Evolutionary conservation across 495 filamentous ascomycete genomes (phyloP).

Genomic region (Niebla homalea): DNA sequence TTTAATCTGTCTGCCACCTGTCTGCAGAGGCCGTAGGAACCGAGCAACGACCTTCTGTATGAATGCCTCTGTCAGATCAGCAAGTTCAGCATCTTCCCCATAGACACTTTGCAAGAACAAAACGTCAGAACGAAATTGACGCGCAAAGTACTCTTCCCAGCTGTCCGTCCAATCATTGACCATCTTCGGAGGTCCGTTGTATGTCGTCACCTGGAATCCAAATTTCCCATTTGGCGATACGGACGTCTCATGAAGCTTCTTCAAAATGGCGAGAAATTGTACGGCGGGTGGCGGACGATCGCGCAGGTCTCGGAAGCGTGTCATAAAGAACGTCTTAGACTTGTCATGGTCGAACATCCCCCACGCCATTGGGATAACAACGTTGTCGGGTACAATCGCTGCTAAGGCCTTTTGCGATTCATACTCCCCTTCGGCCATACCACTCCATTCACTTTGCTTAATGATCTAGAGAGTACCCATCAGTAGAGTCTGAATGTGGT

Average conservation of each 20-base stretch:
- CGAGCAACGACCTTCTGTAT: slow-evolving; percentile 26
- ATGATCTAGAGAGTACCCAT: too few species aligned
- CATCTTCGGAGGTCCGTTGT: slow-evolving; percentile 8
- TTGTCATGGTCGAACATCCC: slow-evolving; percentile 13
- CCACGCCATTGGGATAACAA: slow-evolving; percentile 19
- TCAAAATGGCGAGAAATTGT: slow-evolving; percentile 1
- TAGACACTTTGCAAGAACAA: slow-evolving; percentile 12
- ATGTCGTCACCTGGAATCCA: slow-evolving; percentile 12
- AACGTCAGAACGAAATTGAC: neutral
- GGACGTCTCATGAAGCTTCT: slow-evolving; percentile 6
- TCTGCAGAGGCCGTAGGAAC: slow-evolving; percentile 19
- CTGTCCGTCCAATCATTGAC: slow-evolving; percentile 8
- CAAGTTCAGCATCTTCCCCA: slow-evolving; percentile 20
- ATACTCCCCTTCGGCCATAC: slow-evolving; percentile 30
- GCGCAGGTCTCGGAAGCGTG: slow-evolving; percentile 13
- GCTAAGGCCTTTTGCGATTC: slow-evolving; percentile 30
- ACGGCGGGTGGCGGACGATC: slow-evolving; percentile 6
- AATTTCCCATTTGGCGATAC: slow-evolving; percentile 15
- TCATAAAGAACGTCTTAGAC: slow-evolving; percentile 16
- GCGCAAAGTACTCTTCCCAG: slow-evolving; percentile 13
- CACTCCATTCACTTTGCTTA: too few species aligned
- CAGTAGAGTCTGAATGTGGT: too few species aligned
- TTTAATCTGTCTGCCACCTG: slow-evolving; percentile 16
- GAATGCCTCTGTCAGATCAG: slow-evolving; percentile 10
- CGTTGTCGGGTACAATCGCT: slow-evolving; percentile 23